phyloP scores from a whole-genome alignment of 176 grass and related monocot genomes.

The Oryza officinalis region DNA sequence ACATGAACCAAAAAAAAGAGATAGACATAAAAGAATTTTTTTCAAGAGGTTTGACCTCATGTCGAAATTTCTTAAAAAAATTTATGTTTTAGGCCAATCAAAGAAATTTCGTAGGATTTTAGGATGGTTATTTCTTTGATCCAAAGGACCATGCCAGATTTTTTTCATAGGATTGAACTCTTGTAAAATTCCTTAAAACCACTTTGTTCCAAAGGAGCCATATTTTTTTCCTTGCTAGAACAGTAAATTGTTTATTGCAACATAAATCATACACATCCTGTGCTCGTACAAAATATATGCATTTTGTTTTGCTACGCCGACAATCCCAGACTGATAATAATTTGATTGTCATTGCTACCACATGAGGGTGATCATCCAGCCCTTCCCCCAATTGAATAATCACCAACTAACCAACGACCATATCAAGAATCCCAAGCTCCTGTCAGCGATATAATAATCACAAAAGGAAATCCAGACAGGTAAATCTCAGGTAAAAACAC shows the following conservation, averaged over 20 bases:
- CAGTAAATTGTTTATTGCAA: not conserved
- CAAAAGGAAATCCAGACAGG: not conserved
- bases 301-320: not conserved
- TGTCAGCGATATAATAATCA: not conserved
- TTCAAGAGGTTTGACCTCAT: too few relatives aligned
- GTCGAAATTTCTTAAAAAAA: too few relatives aligned
- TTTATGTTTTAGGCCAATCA: too few relatives aligned
- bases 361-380: not conserved
- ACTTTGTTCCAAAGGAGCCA: too few relatives aligned
- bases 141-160: too few relatives aligned
- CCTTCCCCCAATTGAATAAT: not conserved
- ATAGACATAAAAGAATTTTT: too few relatives aligned
- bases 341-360: slow-evolving; percentile 1
- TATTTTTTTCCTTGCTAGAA: too few relatives aligned
- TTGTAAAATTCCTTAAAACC: too few relatives aligned
- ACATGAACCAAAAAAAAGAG: too few relatives aligned
- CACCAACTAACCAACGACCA: slow-evolving; percentile 37
- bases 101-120: too few relatives aligned
- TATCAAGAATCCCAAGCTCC: slow-evolving; percentile 39
- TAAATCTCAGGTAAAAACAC: slow-evolving; percentile 30
- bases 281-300: not conserved
- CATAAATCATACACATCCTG: not conserved
- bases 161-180: too few relatives aligned
- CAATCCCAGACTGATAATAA: not conserved
- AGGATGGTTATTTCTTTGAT: too few relatives aligned